These are phyloP conservation scores for Chondrus crispus DNA, from an alignment of 23 red algal species.

Conservation along the genomic window DNA sequence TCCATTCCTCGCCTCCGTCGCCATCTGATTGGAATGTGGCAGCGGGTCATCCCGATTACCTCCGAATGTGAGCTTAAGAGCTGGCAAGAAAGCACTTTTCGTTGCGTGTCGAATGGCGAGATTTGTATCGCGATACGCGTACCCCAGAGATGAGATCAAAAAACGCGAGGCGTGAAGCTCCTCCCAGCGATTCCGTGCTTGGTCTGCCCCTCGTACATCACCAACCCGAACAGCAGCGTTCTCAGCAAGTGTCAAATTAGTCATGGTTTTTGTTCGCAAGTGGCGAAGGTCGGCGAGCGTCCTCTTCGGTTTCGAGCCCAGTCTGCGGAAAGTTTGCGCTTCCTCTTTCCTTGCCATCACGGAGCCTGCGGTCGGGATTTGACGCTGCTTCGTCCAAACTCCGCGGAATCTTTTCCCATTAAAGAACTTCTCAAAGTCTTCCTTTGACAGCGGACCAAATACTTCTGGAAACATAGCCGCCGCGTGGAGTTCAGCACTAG, in stretches of 20 bases:
- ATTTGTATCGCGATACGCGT: neutral
- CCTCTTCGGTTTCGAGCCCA: neutral
- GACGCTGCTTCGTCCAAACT: constrained; percentile 1
- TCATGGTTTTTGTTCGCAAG: neutral
- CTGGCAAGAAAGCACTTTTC: neutral
- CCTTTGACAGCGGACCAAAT: neutral
- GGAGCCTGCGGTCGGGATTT: neutral
- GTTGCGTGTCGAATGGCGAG: neutral
- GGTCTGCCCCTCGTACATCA: neutral
- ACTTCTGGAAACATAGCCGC: neutral
- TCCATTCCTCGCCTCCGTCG: neutral
- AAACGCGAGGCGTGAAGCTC: neutral
- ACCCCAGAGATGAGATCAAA: neutral
- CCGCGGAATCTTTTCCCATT: neutral
- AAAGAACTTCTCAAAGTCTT: neutral
- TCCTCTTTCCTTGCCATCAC: neutral
- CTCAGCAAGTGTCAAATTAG: neutral
- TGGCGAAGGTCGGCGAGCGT: neutral
- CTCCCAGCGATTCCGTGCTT: neutral
- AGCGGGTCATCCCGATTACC: too few relatives aligned
- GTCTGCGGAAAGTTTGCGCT: neutral
- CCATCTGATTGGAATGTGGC: too few relatives aligned
- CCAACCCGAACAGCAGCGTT: neutral
- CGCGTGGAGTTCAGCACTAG: neutral
- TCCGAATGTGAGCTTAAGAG: too few relatives aligned